These are phyloP conservation scores for Aristolochia contorta DNA, from an alignment of 164 flowering plant species.

Conservation along the genomic window DNA sequence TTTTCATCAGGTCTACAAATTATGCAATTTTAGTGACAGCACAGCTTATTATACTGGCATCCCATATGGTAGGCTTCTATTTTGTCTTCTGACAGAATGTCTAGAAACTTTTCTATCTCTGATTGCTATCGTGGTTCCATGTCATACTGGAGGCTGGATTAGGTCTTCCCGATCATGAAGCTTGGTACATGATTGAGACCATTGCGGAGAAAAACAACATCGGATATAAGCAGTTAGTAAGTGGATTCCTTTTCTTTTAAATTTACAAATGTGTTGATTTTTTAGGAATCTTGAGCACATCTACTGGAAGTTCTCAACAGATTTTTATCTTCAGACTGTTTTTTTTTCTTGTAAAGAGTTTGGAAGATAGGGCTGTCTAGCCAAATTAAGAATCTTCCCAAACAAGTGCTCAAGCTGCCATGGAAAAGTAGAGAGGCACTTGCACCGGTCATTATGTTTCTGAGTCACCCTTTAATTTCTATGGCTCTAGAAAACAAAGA, in stretches of 20 bases:
- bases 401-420: too few species aligned
- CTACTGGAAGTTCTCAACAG: too few species aligned
- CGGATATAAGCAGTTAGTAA: conserved; percentile 77
- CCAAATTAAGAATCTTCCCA: too few species aligned
- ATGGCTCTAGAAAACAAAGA: too few species aligned
- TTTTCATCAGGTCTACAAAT: conserved; percentile 50
- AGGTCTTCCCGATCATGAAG: conserved; percentile 86
- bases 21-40: conserved; percentile 71
- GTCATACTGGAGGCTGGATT: conserved; percentile 65
- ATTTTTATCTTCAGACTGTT: too few species aligned
- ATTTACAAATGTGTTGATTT: too few species aligned
- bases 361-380: too few species aligned
- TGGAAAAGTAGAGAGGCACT: too few species aligned
- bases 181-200: conserved; percentile 92
- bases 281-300: neutral
- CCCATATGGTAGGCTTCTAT: conserved; percentile 72
- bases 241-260: conserved; percentile 13
- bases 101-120: neutral
- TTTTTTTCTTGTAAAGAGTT: too few species aligned
- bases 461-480: too few species aligned
- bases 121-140: conserved; percentile 10
- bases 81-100: neutral
- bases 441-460: too few species aligned
- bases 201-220: conserved; percentile 83
- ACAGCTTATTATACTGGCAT: conserved; percentile 69